Conservation (phyloP, 805 yeast species). For the Barnettozyma botsteinii region DNA sequence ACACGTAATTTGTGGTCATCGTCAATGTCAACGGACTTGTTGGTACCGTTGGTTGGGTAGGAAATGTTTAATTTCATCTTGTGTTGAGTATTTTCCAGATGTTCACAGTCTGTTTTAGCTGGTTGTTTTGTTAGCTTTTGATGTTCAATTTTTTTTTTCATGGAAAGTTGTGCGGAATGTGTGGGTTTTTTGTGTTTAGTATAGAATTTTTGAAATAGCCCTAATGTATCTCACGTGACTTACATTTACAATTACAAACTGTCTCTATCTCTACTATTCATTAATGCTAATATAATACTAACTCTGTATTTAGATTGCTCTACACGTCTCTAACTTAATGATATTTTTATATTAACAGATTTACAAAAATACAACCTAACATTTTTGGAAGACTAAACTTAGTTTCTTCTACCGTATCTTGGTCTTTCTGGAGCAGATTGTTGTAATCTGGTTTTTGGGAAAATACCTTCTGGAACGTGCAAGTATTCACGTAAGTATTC, state of each 20-base stretch:
- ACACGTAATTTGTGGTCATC: conserved; percentile 98
- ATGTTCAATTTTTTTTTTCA: conserved; percentile 1
- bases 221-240: conserved; percentile 4
- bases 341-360: conserved; percentile 19
- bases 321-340: conserved; percentile 7
- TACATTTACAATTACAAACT: too few relatives aligned
- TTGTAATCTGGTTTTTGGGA: conserved; percentile 97
- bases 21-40: conserved; percentile 95
- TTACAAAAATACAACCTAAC: conserved; percentile 16
- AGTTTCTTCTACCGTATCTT: conserved; percentile 44
- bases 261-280: too few relatives aligned
- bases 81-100: too few relatives aligned
- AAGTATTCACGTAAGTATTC: conserved; percentile 97
- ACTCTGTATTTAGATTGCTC: too few relatives aligned
- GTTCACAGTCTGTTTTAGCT: too few relatives aligned
- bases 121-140: too few relatives aligned
- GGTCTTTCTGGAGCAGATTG: conserved; percentile 80
- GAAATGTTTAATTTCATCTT: conserved; percentile 75
- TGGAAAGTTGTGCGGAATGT: conserved; percentile 1
- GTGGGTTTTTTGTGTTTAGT: conserved; percentile 6
- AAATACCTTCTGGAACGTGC: conserved; percentile 97
- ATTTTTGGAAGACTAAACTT: conserved; percentile 13
- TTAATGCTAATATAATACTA: too few relatives aligned
- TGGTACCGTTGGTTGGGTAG: conserved; percentile 99
- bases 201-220: background rate